phyloP scores from a whole-genome alignment of 371 early-diverging fungal genomes.

The Gilbertella persicaria region DNA sequence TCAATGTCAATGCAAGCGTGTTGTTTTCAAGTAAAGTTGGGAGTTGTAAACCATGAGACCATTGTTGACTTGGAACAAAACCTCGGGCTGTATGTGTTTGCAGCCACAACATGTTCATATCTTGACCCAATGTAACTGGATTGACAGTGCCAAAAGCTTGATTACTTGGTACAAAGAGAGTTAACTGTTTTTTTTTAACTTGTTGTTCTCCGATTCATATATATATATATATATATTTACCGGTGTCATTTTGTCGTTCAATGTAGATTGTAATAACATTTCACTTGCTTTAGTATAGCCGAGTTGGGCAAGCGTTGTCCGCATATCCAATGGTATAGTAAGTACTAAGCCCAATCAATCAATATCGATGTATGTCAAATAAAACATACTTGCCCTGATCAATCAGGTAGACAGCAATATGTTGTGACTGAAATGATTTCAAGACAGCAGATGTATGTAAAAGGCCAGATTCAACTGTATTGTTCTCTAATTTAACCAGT shows the following conservation, averaged over 20 bases:
- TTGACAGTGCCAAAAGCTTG: conserved; percentile 24
- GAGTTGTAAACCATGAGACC: too few relatives aligned
- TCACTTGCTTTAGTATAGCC: conserved; percentile 11
- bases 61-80: too few relatives aligned
- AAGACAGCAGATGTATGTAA: too few relatives aligned
- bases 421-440: too few relatives aligned
- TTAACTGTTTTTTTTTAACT: too few relatives aligned
- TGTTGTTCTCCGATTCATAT: too few relatives aligned
- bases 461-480: too few relatives aligned
- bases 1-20: conserved; percentile 1
- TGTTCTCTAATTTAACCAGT: not conserved
- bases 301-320: conserved; percentile 1
- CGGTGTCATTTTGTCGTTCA: not conserved
- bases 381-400: too few relatives aligned
- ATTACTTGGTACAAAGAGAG: conserved; percentile 37
- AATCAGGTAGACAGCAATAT: too few relatives aligned
- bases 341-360: conserved; percentile 1
- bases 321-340: conserved; percentile 8
- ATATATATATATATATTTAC: not conserved
- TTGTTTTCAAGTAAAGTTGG: too few relatives aligned
- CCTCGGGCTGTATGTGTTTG: conserved; percentile 3
- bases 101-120: conserved; percentile 3
- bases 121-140: conserved; percentile 2
- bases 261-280: conserved; percentile 1
- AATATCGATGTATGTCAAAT: too few relatives aligned